Conservation (phyloP, 1,139 yeast genomes). For the Debaryomycetaceae sp. region DNA sequence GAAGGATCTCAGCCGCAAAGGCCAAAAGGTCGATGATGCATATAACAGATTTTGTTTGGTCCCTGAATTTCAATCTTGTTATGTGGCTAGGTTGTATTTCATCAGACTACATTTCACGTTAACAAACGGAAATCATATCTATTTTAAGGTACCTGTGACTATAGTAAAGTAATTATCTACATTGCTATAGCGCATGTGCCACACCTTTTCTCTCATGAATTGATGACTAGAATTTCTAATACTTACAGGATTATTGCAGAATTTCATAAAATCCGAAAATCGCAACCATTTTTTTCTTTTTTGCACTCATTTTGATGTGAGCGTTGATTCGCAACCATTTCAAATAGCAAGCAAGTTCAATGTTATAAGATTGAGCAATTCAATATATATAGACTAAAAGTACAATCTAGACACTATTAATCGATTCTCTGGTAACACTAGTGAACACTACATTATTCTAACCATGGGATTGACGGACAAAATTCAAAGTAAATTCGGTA, state of each 20-base stretch:
- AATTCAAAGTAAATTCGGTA: constrained; percentile 27
- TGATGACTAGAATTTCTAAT: neutral
- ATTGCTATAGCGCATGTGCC: neutral
- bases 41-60: constrained; percentile 24
- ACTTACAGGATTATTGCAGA: neutral
- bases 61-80: constrained; percentile 41
- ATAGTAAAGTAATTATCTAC: neutral
- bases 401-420: too few relatives aligned
- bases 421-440: too few relatives aligned
- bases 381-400: too few relatives aligned
- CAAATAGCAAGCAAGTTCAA: neutral
- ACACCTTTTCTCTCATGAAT: neutral
- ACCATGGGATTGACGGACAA: constrained; percentile 38
- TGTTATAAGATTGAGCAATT: too few relatives aligned
- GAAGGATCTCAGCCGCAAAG: constrained; percentile 1
- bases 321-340: neutral
- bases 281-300: neutral
- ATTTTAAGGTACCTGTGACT: neutral
- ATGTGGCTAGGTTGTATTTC: constrained; percentile 35
- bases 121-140: neutral
- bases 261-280: neutral
- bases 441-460: too few relatives aligned
- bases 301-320: neutral
- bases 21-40: neutral
- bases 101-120: constrained; percentile 10